Conservation (phyloP, 78 protist species). For the Anaeramoeba ignava region DNA sequence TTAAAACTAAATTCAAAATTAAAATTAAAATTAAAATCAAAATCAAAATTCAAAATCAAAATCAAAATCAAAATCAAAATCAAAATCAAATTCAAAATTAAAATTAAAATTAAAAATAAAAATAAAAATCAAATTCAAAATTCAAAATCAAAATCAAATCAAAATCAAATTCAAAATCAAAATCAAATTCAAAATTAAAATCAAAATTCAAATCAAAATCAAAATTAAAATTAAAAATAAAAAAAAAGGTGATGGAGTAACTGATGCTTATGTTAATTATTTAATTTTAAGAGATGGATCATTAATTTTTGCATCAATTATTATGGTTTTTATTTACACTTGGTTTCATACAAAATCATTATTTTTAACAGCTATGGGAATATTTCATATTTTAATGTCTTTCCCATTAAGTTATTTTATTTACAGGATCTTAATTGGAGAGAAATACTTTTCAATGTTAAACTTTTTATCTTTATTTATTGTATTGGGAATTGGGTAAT, state of each 20-base stretch:
- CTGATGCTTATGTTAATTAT: background rate
- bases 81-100: too few relatives aligned
- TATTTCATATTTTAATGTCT: slow-evolving; percentile 16
- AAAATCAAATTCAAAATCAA: too few relatives aligned
- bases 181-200: too few relatives aligned
- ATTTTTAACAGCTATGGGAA: slow-evolving; percentile 22
- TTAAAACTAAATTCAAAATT: too few relatives aligned
- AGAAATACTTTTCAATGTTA: slow-evolving; percentile 1
- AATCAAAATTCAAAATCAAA: too few relatives aligned
- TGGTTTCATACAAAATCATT: slow-evolving; percentile 11
- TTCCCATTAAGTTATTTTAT: slow-evolving; percentile 20
- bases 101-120: too few relatives aligned
- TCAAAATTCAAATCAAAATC: too few relatives aligned
- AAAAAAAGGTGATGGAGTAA: slow-evolving; percentile 6
- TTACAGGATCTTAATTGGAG: slow-evolving; percentile 9
- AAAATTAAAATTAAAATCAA: too few relatives aligned
- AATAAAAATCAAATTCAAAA: too few relatives aligned
- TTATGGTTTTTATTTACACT: slow-evolving; percentile 25
- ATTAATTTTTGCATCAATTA: background rate
- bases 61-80: too few relatives aligned
- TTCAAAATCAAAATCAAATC: too few relatives aligned
- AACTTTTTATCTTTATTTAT: slow-evolving; percentile 18
- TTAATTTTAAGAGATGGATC: slow-evolving; percentile 15
- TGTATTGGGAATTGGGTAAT: slow-evolving; percentile 28
- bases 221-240: background rate